Evolutionary conservation across 352 stramenopile genomes (phyloP).

Genomic region (Phytophthora boehmeriae): DNA sequence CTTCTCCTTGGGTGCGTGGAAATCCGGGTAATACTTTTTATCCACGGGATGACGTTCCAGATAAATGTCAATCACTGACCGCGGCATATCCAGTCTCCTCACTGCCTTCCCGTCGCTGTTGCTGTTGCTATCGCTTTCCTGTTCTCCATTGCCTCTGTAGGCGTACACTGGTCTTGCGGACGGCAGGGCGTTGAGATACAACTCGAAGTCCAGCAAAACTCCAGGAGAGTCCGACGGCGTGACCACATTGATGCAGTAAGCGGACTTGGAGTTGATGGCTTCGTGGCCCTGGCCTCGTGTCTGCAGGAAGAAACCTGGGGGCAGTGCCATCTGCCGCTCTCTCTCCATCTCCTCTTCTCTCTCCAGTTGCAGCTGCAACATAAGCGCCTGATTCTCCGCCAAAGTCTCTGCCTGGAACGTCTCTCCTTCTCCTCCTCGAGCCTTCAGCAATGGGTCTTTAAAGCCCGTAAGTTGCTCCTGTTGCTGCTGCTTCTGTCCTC

Average conservation of each 20-base stretch:
- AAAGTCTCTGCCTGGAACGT: slow-evolving; percentile 25
- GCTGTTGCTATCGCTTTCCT: slow-evolving; percentile 24
- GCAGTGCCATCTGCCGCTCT: slow-evolving; percentile 36
- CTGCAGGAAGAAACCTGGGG: slow-evolving; percentile 75
- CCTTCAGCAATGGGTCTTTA: slow-evolving; percentile 7
- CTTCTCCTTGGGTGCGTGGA: slow-evolving; percentile 61
- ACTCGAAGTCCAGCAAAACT: slow-evolving; percentile 70
- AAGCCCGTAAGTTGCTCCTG: slow-evolving; percentile 16
- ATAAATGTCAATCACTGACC: slow-evolving; percentile 83
- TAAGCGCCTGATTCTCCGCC: slow-evolving; percentile 16
- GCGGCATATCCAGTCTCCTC: slow-evolving; percentile 52
- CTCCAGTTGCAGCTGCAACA: slow-evolving; percentile 9
- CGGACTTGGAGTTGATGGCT: slow-evolving; percentile 50
- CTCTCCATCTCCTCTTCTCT: slow-evolving; percentile 25
- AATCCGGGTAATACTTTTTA: slow-evolving; percentile 71
- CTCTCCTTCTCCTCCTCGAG: slow-evolving; percentile 9
- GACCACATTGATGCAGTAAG: slow-evolving; percentile 85
- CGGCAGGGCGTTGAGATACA: slow-evolving; percentile 75
- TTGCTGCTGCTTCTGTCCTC: slow-evolving; percentile 19
- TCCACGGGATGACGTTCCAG: slow-evolving; percentile 75
- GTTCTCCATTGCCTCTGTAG: slow-evolving; percentile 39
- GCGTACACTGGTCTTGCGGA: slow-evolving; percentile 67
- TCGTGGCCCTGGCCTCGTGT: slow-evolving; percentile 75
- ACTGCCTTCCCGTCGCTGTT: slow-evolving; percentile 9
- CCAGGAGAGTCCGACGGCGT: slow-evolving; percentile 61